These are phyloP conservation scores for Oxyria digyna DNA, from an alignment of 148 eudicot species.

Conservation along the genomic window DNA sequence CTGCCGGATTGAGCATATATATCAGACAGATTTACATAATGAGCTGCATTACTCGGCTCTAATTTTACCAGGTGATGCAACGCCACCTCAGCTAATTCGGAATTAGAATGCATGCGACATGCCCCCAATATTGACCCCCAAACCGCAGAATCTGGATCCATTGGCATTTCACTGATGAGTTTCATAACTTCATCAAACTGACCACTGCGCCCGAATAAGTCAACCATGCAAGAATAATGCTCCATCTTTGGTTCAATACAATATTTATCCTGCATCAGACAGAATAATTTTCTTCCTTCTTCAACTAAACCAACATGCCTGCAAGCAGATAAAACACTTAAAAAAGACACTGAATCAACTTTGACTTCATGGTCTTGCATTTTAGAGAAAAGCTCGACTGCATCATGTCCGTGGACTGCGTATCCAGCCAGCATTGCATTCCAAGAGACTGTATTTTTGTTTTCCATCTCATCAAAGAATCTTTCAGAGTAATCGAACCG, in stretches of 20 bases:
- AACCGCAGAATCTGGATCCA: slow-evolving; percentile 52
- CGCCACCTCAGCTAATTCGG: slow-evolving; percentile 39
- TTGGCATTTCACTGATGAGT: slow-evolving; percentile 41
- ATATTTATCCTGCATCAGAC: slow-evolving; percentile 32
- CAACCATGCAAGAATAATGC: slow-evolving; percentile 72
- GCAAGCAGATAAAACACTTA: slow-evolving; percentile 60
- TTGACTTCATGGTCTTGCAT: slow-evolving; percentile 30
- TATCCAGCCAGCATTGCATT: slow-evolving; percentile 54
- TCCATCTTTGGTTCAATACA: slow-evolving; percentile 44
- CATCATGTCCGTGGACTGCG: slow-evolving; percentile 49
- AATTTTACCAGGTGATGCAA: slow-evolving; percentile 37
- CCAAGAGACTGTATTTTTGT: slow-evolving; percentile 54
- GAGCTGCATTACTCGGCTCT: slow-evolving; percentile 48
- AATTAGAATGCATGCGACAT: slow-evolving; percentile 52
- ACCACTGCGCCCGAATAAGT: slow-evolving; percentile 58
- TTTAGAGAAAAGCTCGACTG: slow-evolving; percentile 31
- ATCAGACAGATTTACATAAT: slow-evolving; percentile 45
- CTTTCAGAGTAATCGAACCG: slow-evolving; percentile 37
- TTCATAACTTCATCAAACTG: slow-evolving; percentile 36
- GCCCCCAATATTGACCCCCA: slow-evolving; percentile 70
- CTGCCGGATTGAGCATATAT: slow-evolving; percentile 55
- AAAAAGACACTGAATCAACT: slow-evolving; percentile 41
- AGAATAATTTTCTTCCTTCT: slow-evolving; percentile 46
- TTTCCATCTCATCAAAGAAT: slow-evolving; percentile 34
- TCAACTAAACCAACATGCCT: slow-evolving; percentile 59